These are phyloP conservation scores for Lipomyces spencermartinsiae DNA, from an alignment of 805 yeast genomes.

Conservation along the genomic window DNA sequence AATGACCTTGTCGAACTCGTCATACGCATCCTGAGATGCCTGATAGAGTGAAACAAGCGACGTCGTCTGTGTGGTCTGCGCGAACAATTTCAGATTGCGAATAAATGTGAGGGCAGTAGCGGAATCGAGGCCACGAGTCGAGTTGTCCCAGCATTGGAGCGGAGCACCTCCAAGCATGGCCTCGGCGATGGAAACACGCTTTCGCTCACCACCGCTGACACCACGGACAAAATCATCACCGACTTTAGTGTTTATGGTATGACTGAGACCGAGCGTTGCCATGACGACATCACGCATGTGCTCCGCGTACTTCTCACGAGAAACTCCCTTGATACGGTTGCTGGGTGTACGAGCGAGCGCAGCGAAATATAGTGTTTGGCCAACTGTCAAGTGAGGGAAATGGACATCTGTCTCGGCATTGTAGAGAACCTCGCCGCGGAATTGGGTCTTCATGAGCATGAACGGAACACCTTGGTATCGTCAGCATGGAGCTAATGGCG, in stretches of 20 bases:
- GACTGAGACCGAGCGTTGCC: slow-evolving; percentile 54
- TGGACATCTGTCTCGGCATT: slow-evolving; percentile 69
- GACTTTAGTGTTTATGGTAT: slow-evolving; percentile 53
- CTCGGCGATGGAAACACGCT: slow-evolving; percentile 62
- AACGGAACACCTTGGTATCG: slow-evolving; percentile 47
- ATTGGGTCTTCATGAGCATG: slow-evolving; percentile 53
- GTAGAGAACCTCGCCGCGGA: slow-evolving; percentile 69
- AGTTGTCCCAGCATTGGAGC: slow-evolving; percentile 68
- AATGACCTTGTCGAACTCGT: slow-evolving; percentile 59
- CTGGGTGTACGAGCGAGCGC: slow-evolving; percentile 62
- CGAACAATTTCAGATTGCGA: slow-evolving; percentile 62
- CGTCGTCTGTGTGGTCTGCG: slow-evolving; percentile 57
- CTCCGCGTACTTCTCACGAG: slow-evolving; percentile 56
- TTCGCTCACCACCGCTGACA: slow-evolving; percentile 64
- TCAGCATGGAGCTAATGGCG: slow-evolving; percentile 37
- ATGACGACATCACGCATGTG: slow-evolving; percentile 58
- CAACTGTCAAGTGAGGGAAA: slow-evolving; percentile 68
- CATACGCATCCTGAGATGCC: slow-evolving; percentile 62
- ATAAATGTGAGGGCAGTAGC: slow-evolving; percentile 73
- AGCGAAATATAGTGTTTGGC: slow-evolving; percentile 62
- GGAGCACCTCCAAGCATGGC: slow-evolving; percentile 54
- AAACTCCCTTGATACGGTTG: slow-evolving; percentile 59
- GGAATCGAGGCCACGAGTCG: slow-evolving; percentile 74
- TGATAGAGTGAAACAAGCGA: slow-evolving; percentile 69
- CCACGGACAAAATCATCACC: slow-evolving; percentile 60